Evolutionary conservation across 2,329 filamentous ascomycete genomes (phyloP), one percentile per base, ranked within the genome.

Genomic region (Trichoderma sp.): DNA sequence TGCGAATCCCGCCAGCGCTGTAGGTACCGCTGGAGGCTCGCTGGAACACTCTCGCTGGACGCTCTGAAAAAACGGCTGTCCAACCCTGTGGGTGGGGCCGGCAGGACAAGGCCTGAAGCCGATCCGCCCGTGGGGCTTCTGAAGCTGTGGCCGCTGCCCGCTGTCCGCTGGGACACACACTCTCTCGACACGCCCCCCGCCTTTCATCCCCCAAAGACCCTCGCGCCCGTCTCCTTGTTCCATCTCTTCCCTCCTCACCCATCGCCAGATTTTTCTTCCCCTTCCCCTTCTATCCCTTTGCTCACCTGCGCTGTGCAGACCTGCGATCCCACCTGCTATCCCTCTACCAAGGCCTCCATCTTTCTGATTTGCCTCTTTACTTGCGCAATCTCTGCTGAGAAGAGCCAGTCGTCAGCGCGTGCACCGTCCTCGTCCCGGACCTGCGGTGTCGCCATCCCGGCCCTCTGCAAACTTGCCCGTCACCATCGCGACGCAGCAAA

Each of bases 401-500:
- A 11, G 29, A 63, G 60, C 71, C 56, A 41, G 65, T 71, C 45
- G 71, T 31, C 71, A 68, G 68, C 71, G 76, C 67, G 75, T 60
- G 64, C 71, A 68, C 71, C 71, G 75, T 33, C 64, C 64, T 45
- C 11, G 3, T 50, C 77, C 76, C 71, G 76, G 67, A 60, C 76
- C 74, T 75, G 75, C 75, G 72, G 73, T 77, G 77, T 77, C 76
- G 77, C 76, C 74, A 76, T 63, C 76, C 77, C 77, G 75, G 77
- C 31, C 50, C 56, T 64, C 31, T 27, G 31, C 56, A 63, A 27
- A 33, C 35, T 24, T 60, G 33, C 74, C 63, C 63, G 59, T 41
- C 67, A 73, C 68, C 64, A 73, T 45, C 74, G 56, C 66, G 29
- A 74, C 41, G 29, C 35, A 53, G 29, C 35, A 50, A 33, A 50